Percentiles rank a stretch among this genome's conserved stretches.
Conservation (phyloP, 768 basidiomycete genomes). For the Kondoa malvinella region DNA sequence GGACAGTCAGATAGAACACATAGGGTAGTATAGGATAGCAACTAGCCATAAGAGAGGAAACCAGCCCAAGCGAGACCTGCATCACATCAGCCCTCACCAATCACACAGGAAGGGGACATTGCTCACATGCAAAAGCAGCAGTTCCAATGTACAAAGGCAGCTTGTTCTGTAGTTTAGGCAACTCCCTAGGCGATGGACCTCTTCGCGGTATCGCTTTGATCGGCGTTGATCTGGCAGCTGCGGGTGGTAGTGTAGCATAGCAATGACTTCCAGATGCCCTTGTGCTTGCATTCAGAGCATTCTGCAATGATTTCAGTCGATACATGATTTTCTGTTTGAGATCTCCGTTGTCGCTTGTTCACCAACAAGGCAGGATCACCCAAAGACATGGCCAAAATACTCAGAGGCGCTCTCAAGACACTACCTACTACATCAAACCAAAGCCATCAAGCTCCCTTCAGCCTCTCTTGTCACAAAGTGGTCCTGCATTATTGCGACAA, state of each 20-base stretch:
- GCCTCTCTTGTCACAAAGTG: constrained; percentile 65
- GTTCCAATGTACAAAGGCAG: constrained; percentile 1
- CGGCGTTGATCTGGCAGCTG: background rate
- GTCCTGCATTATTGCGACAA: constrained; percentile 78
- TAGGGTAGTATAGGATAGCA: background rate
- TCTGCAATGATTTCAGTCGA: too few relatives aligned
- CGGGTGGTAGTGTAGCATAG: too few relatives aligned
- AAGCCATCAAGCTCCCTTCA: constrained; percentile 36
- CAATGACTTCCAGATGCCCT: too few relatives aligned
- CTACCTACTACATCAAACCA: background rate
- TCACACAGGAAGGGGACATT: background rate
- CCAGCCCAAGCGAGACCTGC: constrained; percentile 3
- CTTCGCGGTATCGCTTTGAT: background rate
- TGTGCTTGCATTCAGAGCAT: too few relatives aligned
- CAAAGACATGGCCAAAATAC: background rate
- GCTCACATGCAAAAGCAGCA: constrained; percentile 5
- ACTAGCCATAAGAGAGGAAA: background rate
- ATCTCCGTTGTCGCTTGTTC: too few relatives aligned
- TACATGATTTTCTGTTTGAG: too few relatives aligned
- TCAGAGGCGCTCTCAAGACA: background rate
- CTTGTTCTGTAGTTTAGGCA: constrained; percentile 2
- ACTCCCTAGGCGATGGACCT: background rate
- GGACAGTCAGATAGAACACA: background rate
- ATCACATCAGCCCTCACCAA: background rate
- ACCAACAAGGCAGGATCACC: too few relatives aligned